A percentile compares a stretch with the other conserved stretches of the same genome.
phyloP scores from a whole-genome alignment of 2,329 filamentous ascomycete species.

The Paramyrothecium roridum region DNA sequence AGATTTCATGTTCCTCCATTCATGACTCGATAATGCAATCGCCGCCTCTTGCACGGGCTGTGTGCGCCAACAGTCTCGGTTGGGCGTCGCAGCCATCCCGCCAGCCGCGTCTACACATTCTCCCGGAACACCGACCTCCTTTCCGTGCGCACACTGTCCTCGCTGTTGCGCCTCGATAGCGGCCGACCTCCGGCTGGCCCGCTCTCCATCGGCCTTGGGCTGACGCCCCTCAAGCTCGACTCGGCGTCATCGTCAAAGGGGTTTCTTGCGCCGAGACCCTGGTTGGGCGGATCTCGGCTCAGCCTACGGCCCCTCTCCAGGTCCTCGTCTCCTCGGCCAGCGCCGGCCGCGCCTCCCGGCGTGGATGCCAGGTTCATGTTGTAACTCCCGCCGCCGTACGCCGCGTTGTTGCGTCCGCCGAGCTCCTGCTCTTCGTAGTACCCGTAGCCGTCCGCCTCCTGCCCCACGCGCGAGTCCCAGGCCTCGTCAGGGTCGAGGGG shows the following conservation, averaged over 20 bases:
- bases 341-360: slow-evolving; percentile 21
- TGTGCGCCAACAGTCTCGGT: too few relatives aligned
- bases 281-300: slow-evolving; percentile 38
- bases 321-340: slow-evolving; percentile 18
- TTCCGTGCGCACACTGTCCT: slow-evolving; percentile 59
- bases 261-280: slow-evolving; percentile 38
- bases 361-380: slow-evolving; percentile 45
- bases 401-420: slow-evolving; percentile 33
- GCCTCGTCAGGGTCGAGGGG: slow-evolving; percentile 79
- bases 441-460: slow-evolving; percentile 65
- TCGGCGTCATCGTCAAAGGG: slow-evolving; percentile 71
- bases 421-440: slow-evolving; percentile 79
- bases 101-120: slow-evolving; percentile 47
- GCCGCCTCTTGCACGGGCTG: too few relatives aligned
- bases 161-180: slow-evolving; percentile 30
- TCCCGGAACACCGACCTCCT: slow-evolving; percentile 69
- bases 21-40: too few relatives aligned
- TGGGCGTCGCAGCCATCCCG: too few relatives aligned
- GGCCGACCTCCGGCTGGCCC: slow-evolving; percentile 24
- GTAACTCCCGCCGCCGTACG: slow-evolving; percentile 37
- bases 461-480: slow-evolving; percentile 78
- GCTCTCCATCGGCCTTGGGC: slow-evolving; percentile 68
- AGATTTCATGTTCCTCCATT: too few relatives aligned
- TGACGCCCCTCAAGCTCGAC: slow-evolving; percentile 67
- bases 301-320: slow-evolving; percentile 37